These are phyloP conservation scores for Phylloporus sp. DNA, from an alignment of 768 basidiomycete genomes.

Conservation along the genomic window DNA sequence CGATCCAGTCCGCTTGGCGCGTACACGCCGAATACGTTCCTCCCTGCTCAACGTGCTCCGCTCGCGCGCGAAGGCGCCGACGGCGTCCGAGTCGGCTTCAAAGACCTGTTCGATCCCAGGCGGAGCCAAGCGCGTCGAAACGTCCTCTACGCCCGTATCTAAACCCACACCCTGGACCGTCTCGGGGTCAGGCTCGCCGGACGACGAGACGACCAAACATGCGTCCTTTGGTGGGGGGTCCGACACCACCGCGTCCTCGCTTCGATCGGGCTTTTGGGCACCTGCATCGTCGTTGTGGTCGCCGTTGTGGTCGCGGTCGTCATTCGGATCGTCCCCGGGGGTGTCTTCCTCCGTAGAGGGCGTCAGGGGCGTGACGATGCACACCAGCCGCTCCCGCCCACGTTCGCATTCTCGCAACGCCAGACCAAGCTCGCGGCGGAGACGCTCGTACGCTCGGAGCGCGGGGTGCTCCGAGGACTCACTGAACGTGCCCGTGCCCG, in stretches of 20 bases:
- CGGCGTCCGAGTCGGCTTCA: conserved; percentile 51
- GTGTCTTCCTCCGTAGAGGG: conserved; percentile 36
- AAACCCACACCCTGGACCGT: neutral
- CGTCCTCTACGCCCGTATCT: no score
- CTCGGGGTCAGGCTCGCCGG: conserved; percentile 21
- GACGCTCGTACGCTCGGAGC: conserved; percentile 66
- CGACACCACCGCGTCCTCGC: neutral
- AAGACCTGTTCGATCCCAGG: conserved; percentile 80
- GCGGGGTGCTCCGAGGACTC: conserved; percentile 41
- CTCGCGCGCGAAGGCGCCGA: conserved; percentile 43
- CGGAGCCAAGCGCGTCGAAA: conserved; percentile 56
- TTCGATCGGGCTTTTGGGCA: neutral
- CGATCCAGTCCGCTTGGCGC: conserved; percentile 28
- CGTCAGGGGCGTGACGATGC: conserved; percentile 47
- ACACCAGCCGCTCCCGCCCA: conserved; percentile 59
- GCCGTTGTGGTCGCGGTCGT: no score
- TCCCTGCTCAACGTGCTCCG: conserved; percentile 65
- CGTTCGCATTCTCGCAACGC: conserved; percentile 81
- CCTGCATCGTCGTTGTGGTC: no score
- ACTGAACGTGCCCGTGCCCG: neutral
- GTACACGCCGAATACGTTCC: conserved; percentile 62
- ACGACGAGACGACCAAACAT: conserved; percentile 12
- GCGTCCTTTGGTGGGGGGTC: neutral
- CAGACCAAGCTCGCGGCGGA: conserved; percentile 70
- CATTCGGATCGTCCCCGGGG: neutral